Base-by-base conservation (phyloP, 2,329 filamentous ascomycete species). In the Bipolaris cookei region DNA sequence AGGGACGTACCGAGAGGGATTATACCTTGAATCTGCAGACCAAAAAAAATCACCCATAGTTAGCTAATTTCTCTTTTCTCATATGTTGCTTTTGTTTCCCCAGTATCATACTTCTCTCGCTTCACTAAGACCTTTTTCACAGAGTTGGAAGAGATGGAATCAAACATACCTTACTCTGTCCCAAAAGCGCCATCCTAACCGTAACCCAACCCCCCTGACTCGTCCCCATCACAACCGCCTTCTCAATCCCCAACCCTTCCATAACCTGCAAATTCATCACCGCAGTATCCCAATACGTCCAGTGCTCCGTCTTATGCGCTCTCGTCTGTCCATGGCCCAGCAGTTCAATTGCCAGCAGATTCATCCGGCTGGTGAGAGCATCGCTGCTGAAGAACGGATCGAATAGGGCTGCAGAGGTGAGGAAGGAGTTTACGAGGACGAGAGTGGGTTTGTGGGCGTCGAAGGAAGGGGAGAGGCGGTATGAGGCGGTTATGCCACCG, bases 261-360 rank as follows among this genome's bases (percentile, higher is more conserved):
- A 80, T 65, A 4, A 78, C 77, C 59, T 78, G 75, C 11, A 79
- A 23, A 48, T 75, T 76, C 75, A 79, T 83, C 51, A 78, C 75
- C 1, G 81, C 81, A 0, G 81, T 79, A 63, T 84, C 82, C 83
- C 83, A 85, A 65, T 85, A 85, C 5, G 82, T 85, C 64, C 78
- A 85, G 44, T 82, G 76, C 55, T 81, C 77, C 3, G 67, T 61
- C 20, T 73, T 69, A 5, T 50, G 50, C 4, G 77, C 77, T 8
- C 78, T 71, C 4, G 82, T 84, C 54, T 79, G 68, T 3, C 83
- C 82, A 65, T 85, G 82, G 20, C 83, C 83, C 10, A 84, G 76
- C 4, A 80, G 76, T 66, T 85, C 83, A 56, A 85, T 82, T 13
- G 82, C 80, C n/a, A 85, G 60, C 6, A 85, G 71, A 57, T 84